These are phyloP conservation scores for Stagonosporopsis cucurbitacearum DNA, from an alignment of 2,329 filamentous ascomycete genomes.

Conservation along the genomic window DNA sequence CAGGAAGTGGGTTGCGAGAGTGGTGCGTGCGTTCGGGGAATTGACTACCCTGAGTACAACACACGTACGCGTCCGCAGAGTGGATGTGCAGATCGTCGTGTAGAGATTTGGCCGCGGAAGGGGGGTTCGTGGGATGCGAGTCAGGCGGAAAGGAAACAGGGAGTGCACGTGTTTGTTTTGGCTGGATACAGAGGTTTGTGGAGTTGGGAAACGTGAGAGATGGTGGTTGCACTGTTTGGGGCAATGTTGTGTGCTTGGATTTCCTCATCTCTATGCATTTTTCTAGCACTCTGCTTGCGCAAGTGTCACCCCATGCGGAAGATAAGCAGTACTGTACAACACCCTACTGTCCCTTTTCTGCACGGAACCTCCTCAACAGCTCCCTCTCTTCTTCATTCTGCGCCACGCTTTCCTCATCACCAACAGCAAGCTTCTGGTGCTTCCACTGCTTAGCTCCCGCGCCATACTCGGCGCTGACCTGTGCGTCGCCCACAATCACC, in stretches of 20 bases:
- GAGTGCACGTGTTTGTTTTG: not conserved
- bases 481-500: slow-evolving; percentile 81
- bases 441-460: slow-evolving; percentile 62
- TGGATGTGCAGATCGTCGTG: not conserved
- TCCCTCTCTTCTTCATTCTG: slow-evolving; percentile 44
- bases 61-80: not conserved
- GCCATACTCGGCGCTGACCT: slow-evolving; percentile 78
- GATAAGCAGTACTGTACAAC: not conserved
- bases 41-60: too few relatives aligned
- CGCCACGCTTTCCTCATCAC: slow-evolving; percentile 38
- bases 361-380: slow-evolving; percentile 42
- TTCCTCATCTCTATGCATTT: not conserved
- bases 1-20: too few relatives aligned
- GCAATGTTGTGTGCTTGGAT: not conserved
- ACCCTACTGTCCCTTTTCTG: slow-evolving; percentile 15
- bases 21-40: too few relatives aligned
- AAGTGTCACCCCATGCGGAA: not conserved
- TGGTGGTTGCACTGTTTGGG: not conserved
- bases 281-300: not conserved
- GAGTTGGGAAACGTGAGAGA: not conserved
- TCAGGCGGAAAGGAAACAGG: not conserved
- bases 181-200: not conserved
- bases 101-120: not conserved
- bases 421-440: slow-evolving; percentile 58
- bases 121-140: not conserved